Base-by-base conservation (phyloP, 2,329 filamentous ascomycete genomes). In the Kalmusia sp. region DNA sequence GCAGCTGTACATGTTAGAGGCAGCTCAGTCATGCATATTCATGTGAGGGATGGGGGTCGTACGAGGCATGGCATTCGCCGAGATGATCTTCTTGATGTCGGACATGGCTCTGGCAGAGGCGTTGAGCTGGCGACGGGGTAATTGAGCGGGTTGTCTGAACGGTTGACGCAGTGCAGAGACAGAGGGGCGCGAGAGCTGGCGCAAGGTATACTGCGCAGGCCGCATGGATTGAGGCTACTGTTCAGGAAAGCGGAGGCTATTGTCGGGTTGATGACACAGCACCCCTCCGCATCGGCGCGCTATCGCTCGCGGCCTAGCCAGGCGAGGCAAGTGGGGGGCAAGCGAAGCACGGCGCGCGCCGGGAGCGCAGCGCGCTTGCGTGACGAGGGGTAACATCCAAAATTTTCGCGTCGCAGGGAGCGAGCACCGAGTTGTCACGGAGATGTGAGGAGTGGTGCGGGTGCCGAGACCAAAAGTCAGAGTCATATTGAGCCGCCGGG, bases 61-160 rank as follows among this genome's bases (percentile, higher is more conserved):
- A 79, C 77, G 75, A 51, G 77, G 75, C 54, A 72, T 75, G 9
- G 77, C 77, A 57, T 77, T 71, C 30, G 68, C 65, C 7, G 76
- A 76, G 55, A 71, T 65, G 44, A 79, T 68, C 55, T 76, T 75
- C 70, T 78, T 76, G 49, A 79, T 74, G 38, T 76, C 76, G 34
- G 75, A 71, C 76, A 79, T 78, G 15, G 57, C 64, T 68, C 61
- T 52, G 14, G 5, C 7, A 7, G 7, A n/a, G 33, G 33, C 15
- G 33, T n/a, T 27, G 30, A n/a, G 15, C 7, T 37, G 38, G 17
- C 37, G 15, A 24, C 27, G 24, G 38, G 14, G 12, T n/a, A 35
- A 35, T 35, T 6, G 33, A n/a, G 33, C 14, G 5, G 15, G 25
- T 30, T 27, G 43, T 37, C 9, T 35, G 14, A 31, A n/a, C n/a